Percentiles rank a stretch among this genome's conserved stretches.
Conservation (phyloP, 1,284 basidiomycete species). For the Malassezia furfur region DNA sequence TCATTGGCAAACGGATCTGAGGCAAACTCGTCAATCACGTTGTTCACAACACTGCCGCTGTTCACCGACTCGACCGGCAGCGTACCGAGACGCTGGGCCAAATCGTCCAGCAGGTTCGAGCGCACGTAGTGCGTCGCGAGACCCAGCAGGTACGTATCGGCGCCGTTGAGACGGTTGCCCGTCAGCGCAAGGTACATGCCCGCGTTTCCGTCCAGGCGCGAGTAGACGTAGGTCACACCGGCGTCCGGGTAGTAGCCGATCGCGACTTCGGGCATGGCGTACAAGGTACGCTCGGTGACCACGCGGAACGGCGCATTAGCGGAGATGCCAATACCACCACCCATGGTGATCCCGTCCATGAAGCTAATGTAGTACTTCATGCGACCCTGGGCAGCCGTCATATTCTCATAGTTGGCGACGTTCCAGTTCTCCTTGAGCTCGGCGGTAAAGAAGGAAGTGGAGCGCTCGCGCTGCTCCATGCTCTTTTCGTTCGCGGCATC, state of each 20-base stretch:
- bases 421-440: slow-evolving; percentile 89
- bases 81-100: slow-evolving; percentile 29
- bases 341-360: slow-evolving; percentile 63
- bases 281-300: slow-evolving; percentile 78
- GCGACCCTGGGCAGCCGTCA: slow-evolving; percentile 7
- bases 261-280: slow-evolving; percentile 70
- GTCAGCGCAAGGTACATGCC: slow-evolving; percentile 92
- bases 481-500: slow-evolving; percentile 26
- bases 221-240: slow-evolving; percentile 79
- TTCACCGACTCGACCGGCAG: slow-evolving; percentile 25
- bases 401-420: slow-evolving; percentile 55
- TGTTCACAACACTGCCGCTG: slow-evolving; percentile 22
- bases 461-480: slow-evolving; percentile 51
- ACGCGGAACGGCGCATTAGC: slow-evolving; percentile 83
- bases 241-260: slow-evolving; percentile 64
- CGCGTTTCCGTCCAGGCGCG: slow-evolving; percentile 77
- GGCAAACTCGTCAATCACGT: slow-evolving; percentile 30
- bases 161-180: slow-evolving; percentile 50
- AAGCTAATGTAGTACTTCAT: slow-evolving; percentile 74
- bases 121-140: slow-evolving; percentile 42
- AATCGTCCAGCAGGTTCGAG: slow-evolving; percentile 24
- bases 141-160: slow-evolving; percentile 40
- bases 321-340: slow-evolving; percentile 84
- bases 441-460: slow-evolving; percentile 75
- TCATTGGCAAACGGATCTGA: slow-evolving; percentile 27